Base-by-base conservation (phyloP, 140 eudicot genomes). In the Cichorium intybus region DNA sequence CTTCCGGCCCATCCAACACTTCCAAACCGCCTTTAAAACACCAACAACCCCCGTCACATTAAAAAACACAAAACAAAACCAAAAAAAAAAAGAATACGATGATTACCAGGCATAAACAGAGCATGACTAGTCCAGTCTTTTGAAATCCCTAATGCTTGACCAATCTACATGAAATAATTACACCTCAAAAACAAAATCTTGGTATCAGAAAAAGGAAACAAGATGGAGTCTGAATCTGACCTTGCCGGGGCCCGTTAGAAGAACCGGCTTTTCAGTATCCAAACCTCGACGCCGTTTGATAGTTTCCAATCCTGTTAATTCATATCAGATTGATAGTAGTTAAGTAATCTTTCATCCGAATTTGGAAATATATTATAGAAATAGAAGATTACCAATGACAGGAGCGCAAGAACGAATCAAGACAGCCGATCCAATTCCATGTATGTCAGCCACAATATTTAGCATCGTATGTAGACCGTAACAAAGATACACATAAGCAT, bases 161-260 rank as follows among this genome's bases (percentile, higher is more conserved):
- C 95, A 64, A 89, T 62, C 77, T 70, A 3, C 27, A 59, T 10
- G 15, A 0, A 56, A 47, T 10, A 3, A 27, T 74, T 26, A 66
- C 3, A 43, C 33, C 22, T 35, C 14, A n/a, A 56, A 17, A 61
- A 41, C 26, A 34, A n/a, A 47, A 47, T 27, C 33, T 16, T 15
- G 22, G 14, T 20, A 31, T 10, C 4, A 65, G 56, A 24, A n/a
- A n/a, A n/a, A n/a, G n/a, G n/a, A n/a, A n/a, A n/a, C n/a, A n/a
- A n/a, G n/a, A n/a, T n/a, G n/a, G n/a, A n/a, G n/a, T 10, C 12
- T 3, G 6, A 69, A 22, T 67, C 77, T 71, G 33, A 93, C 99
- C 97, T 93, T 93, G 55, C 97, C 99, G 10, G 99, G 99, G 29
- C 99, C 97, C 15, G 94, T 68, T 54, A 88, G 99, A 75, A 93